phyloP scores from a whole-genome alignment of 2,329 filamentous ascomycete genomes.

The Colletotrichum sp. region DNA sequence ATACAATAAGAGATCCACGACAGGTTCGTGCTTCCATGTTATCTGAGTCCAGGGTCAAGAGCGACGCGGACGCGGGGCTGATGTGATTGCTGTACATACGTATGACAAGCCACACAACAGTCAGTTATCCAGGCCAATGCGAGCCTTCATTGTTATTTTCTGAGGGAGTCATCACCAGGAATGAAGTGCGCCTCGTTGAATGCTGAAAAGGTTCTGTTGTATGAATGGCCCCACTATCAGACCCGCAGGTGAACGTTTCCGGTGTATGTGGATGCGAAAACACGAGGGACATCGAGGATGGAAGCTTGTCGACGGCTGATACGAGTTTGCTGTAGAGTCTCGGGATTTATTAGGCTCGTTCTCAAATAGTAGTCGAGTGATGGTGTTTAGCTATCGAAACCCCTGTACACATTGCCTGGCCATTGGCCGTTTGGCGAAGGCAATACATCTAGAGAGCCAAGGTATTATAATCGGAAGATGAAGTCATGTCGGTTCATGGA shows the following conservation, averaged over 20 bases:
- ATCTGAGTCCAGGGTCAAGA: neutral
- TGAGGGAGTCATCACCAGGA: too few species aligned
- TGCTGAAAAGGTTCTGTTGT: accelerated
- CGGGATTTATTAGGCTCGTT: accelerated
- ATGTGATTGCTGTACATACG: neutral
- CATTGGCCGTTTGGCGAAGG: accelerated
- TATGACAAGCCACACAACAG: accelerated
- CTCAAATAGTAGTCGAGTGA: neutral
- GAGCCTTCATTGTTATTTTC: too few species aligned
- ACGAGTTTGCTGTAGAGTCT: neutral
- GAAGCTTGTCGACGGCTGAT: neutral
- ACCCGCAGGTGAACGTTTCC: neutral
- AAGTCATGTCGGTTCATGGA: neutral
- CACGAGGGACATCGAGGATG: neutral
- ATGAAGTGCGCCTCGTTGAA: neutral
- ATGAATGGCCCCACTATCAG: too few species aligned
- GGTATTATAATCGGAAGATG: neutral
- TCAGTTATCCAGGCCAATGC: too few species aligned
- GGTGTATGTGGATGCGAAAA: neutral
- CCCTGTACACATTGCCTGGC: too few species aligned
- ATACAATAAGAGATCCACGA: accelerated
- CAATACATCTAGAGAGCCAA: neutral
- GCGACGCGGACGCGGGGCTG: neutral
- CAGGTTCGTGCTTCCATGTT: too few species aligned
- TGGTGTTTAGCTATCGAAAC: neutral